Percentiles rank a stretch among this genome's conserved stretches.
phyloP scores from a whole-genome alignment of 2,329 filamentous ascomycete genomes.

The Catunica adiposa region DNA sequence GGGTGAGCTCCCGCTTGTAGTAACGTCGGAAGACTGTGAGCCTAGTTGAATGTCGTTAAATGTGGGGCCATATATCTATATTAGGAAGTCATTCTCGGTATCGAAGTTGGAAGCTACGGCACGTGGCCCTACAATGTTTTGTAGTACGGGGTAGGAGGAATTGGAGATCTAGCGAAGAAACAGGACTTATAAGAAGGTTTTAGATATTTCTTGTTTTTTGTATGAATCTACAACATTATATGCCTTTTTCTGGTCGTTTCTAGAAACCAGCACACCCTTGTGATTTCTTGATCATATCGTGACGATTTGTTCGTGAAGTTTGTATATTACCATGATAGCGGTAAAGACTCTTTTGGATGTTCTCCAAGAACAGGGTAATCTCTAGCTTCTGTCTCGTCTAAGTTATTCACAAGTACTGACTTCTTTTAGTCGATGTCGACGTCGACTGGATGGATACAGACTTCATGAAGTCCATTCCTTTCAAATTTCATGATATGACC shows the following conservation, averaged over 20 bases:
- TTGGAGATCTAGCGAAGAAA: too few relatives aligned
- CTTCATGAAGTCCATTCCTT: slow-evolving; percentile 28
- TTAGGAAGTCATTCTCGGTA: background rate
- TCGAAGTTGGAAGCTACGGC: background rate
- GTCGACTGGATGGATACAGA: slow-evolving; percentile 36
- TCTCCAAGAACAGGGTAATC: background rate
- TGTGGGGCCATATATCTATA: background rate
- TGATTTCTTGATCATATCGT: too few relatives aligned
- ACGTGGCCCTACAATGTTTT: too few relatives aligned
- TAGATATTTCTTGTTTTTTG: too few relatives aligned
- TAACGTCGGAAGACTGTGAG: background rate
- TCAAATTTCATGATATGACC: slow-evolving; percentile 31
- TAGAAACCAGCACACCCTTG: too few relatives aligned
- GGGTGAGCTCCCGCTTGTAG: too few relatives aligned
- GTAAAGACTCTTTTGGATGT: background rate
- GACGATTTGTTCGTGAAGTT: too few relatives aligned
- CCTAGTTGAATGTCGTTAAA: background rate
- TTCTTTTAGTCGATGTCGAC: slow-evolving; percentile 29
- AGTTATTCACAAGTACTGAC: background rate
- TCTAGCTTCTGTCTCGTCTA: background rate
- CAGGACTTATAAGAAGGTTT: too few relatives aligned
- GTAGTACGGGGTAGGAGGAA: too few relatives aligned
- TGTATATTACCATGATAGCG: background rate
- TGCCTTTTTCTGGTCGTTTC: too few relatives aligned
- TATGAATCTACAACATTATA: too few relatives aligned